phyloP scores from a whole-genome alignment of 1,139 yeast species.

The Debaryomycetaceae sp. region DNA sequence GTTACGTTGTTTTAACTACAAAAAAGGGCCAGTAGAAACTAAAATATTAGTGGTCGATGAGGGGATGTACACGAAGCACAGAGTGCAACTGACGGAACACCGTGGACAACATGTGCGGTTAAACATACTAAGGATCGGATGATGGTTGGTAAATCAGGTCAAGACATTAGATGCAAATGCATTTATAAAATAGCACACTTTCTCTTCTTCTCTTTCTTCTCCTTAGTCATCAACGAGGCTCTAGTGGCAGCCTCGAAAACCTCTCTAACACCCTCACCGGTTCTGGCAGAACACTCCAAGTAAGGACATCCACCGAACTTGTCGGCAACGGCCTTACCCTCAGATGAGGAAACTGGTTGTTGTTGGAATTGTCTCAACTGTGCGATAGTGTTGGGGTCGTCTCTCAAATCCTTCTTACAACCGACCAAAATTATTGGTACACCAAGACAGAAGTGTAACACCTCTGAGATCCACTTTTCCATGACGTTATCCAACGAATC shows the following conservation, averaged over 20 bases:
- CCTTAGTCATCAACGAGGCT: constrained; percentile 70
- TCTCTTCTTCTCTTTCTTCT: constrained; percentile 53
- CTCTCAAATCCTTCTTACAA: constrained; percentile 85
- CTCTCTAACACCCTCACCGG: constrained; percentile 87
- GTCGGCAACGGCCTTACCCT: constrained; percentile 82
- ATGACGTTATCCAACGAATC: constrained; percentile 91
- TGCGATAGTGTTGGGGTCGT: constrained; percentile 74
- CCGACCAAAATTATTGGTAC: constrained; percentile 93
- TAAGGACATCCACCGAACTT: constrained; percentile 84
- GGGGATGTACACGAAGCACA: constrained; percentile 3
- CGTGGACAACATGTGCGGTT: neutral
- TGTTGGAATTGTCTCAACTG: constrained; percentile 71
- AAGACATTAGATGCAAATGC: neutral
- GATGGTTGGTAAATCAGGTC: neutral
- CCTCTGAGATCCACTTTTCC: constrained; percentile 95
- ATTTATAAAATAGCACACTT: constrained; percentile 57
- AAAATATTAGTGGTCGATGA: neutral
- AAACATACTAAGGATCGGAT: neutral
- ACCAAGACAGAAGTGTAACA: constrained; percentile 90
- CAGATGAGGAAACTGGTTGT: constrained; percentile 71
- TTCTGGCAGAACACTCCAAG: constrained; percentile 91
- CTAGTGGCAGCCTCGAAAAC: constrained; percentile 92
- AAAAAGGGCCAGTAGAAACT: neutral
- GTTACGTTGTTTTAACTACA: neutral
- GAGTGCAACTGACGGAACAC: neutral